Evolutionary conservation across 2,329 filamentous ascomycete species (phyloP).

Genomic region (Colletotrichum magnum): DNA sequence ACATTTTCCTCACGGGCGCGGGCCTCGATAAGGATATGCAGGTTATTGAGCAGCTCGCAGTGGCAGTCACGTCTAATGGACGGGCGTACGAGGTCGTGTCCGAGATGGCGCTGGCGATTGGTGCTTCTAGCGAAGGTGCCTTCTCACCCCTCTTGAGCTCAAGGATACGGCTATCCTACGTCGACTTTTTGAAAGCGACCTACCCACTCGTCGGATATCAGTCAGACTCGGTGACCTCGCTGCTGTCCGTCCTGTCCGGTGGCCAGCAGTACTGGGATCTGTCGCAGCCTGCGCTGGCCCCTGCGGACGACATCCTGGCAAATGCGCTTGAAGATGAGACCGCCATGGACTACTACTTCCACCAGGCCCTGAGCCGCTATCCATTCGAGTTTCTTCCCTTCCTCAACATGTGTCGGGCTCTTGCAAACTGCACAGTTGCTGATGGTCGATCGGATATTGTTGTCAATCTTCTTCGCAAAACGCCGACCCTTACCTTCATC

Average conservation of each 20-base stretch:
- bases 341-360: slow-evolving; percentile 73
- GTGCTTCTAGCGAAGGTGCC: slow-evolving; percentile 60
- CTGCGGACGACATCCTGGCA: slow-evolving; percentile 31
- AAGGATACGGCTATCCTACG: slow-evolving; percentile 73
- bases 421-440: slow-evolving; percentile 60
- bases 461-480: slow-evolving; percentile 75
- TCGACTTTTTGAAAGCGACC: slow-evolving; percentile 79
- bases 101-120: slow-evolving; percentile 63
- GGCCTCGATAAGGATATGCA: slow-evolving; percentile 66
- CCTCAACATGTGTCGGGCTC: slow-evolving; percentile 76
- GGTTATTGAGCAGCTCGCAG: slow-evolving; percentile 65
- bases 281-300: slow-evolving; percentile 50
- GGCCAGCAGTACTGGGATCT: slow-evolving; percentile 69
- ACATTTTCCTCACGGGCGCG: slow-evolving; percentile 68
- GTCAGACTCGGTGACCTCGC: slow-evolving; percentile 76
- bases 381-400: slow-evolving; percentile 90
- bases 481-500: slow-evolving; percentile 82
- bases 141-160: slow-evolving; percentile 71
- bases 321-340: slow-evolving; percentile 40
- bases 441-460: slow-evolving; percentile 65
- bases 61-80: slow-evolving; percentile 63
- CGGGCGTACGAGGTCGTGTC: slow-evolving; percentile 68
- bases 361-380: slow-evolving; percentile 81
- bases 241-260: slow-evolving; percentile 74
- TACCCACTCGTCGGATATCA: slow-evolving; percentile 80